A percentile compares a stretch with the other conserved stretches of the same genome.
Evolutionary conservation across 2,329 filamentous ascomycete species (phyloP).

Genomic region (Pleoardoris graminearum): DNA sequence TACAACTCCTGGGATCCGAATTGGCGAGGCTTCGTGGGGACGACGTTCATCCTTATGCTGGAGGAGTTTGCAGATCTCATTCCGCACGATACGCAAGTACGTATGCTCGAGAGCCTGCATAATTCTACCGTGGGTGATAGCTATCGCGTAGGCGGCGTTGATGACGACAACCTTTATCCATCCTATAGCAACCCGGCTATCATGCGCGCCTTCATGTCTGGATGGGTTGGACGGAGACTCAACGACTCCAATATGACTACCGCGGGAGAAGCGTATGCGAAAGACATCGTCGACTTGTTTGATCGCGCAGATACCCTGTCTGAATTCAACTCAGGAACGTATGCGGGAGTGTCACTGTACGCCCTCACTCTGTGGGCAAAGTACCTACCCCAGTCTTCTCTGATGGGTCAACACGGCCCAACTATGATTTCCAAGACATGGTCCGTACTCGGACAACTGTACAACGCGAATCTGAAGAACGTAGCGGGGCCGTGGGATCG

Average conservation of each 20-base stretch:
- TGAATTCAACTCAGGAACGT: constrained; percentile 66
- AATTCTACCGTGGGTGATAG: constrained; percentile 62
- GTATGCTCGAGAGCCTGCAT: constrained; percentile 59
- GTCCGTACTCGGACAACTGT: constrained; percentile 57
- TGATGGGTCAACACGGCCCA: constrained; percentile 58
- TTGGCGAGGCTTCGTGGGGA: constrained; percentile 66
- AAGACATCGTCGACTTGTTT: constrained; percentile 61
- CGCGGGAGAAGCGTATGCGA: constrained; percentile 60
- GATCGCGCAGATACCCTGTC: constrained; percentile 60
- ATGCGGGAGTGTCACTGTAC: constrained; percentile 64
- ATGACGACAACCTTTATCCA: constrained; percentile 65
- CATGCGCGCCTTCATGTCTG: constrained; percentile 65
- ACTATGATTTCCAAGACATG: constrained; percentile 59
- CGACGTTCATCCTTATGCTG: constrained; percentile 60
- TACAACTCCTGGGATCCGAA: constrained; percentile 66
- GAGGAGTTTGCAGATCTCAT: constrained; percentile 61
- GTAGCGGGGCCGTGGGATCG: constrained; percentile 68
- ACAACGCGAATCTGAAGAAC: constrained; percentile 63
- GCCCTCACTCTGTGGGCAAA: constrained; percentile 63
- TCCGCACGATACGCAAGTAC: constrained; percentile 40
- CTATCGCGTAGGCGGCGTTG: constrained; percentile 63
- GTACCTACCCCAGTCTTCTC: constrained; percentile 58
- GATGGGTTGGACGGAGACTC: constrained; percentile 60
- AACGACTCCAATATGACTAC: constrained; percentile 63
- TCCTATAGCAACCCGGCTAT: constrained; percentile 64